Conservation (phyloP, 306 rosid genomes). For the Herpetospermum pedunculosum region DNA sequence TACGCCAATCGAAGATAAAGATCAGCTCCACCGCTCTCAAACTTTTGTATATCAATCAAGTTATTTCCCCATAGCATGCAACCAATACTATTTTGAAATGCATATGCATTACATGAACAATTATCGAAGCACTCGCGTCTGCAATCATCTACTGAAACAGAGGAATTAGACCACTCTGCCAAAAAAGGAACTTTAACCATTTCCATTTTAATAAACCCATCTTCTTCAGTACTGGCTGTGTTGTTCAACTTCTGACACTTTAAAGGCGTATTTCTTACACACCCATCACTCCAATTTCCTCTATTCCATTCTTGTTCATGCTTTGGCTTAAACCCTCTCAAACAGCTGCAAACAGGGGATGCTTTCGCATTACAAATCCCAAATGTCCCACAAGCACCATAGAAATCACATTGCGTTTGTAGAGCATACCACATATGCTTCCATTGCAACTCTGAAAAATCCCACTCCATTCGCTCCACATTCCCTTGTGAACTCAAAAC, state of each 20-base stretch:
- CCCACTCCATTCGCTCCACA: background rate
- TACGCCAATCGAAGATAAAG: slow-evolving; percentile 1
- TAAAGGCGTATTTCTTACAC: slow-evolving; percentile 20
- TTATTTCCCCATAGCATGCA: slow-evolving; percentile 29
- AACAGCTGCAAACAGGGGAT: slow-evolving; percentile 31
- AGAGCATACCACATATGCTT: background rate
- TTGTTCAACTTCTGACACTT: slow-evolving; percentile 16
- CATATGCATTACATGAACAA: slow-evolving; percentile 39
- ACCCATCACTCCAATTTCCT: slow-evolving; percentile 27
- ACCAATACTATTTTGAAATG: slow-evolving; percentile 22
- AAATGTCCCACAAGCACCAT: slow-evolving; percentile 32
- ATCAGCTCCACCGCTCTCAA: background rate
- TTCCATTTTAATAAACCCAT: slow-evolving; percentile 14
- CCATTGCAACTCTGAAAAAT: background rate
- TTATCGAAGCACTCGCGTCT: slow-evolving; percentile 14
- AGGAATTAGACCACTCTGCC: background rate
- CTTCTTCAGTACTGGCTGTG: background rate
- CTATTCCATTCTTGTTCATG: slow-evolving; percentile 14
- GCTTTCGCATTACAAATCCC: slow-evolving; percentile 19
- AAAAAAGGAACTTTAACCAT: slow-evolving; percentile 25
- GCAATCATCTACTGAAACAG: slow-evolving; percentile 13
- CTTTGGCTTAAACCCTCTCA: slow-evolving; percentile 31
- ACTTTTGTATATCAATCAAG: slow-evolving; percentile 21
- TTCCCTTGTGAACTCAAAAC: slow-evolving; percentile 12
- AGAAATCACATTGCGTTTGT: slow-evolving; percentile 18